Evolutionary conservation across 768 basidiomycete genomes (phyloP).

Genomic region (Boletus insuetus): DNA sequence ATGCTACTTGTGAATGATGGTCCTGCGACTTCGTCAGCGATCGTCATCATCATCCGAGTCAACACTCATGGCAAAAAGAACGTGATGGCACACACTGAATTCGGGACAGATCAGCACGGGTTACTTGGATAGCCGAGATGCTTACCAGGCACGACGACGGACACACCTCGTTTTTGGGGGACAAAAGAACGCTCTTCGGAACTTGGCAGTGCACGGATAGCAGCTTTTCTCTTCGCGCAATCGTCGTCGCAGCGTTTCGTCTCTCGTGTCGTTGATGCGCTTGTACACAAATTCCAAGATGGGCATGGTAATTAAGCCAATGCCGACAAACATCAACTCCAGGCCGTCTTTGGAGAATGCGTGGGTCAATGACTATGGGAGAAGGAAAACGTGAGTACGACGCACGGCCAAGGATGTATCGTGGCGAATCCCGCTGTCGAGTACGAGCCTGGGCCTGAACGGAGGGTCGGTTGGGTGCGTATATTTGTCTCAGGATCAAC

Average conservation of each 20-base stretch:
- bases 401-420: constrained; percentile 63
- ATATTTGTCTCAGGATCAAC: constrained; percentile 3
- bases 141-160: neutral
- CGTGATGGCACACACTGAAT: neutral
- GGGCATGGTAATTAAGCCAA: constrained; percentile 55
- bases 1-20: neutral
- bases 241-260: constrained; percentile 22
- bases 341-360: constrained; percentile 43
- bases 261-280: constrained; percentile 55
- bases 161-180: too few relatives aligned
- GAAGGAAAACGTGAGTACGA: constrained; percentile 1
- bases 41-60: neutral
- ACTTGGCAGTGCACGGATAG: too few relatives aligned
- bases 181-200: too few relatives aligned
- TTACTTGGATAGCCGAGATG: neutral
- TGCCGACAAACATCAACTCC: constrained; percentile 67
- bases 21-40: neutral
- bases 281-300: constrained; percentile 48
- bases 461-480: constrained; percentile 14
- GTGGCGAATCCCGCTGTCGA: constrained; percentile 54
- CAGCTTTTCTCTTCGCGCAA: constrained; percentile 19
- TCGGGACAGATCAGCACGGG: neutral
- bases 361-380: neutral
- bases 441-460: too few relatives aligned
- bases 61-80: constrained; percentile 1